Evolutionary conservation across 805 yeast species (phyloP).

Genomic region (Vanderwaltozyma tropicalis): DNA sequence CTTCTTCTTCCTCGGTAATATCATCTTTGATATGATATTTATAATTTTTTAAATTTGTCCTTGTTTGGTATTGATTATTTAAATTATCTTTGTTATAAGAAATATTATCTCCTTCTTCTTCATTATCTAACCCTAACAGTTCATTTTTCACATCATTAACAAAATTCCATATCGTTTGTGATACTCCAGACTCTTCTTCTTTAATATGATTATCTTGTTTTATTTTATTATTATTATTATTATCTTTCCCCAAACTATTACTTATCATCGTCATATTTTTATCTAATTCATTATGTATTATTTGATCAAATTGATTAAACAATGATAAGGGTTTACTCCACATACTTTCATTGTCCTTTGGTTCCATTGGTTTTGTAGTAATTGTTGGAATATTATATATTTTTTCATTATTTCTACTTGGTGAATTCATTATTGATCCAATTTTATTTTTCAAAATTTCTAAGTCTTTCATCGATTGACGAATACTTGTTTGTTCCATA

Average conservation of each 20-base stretch:
- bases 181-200: no score
- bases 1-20: not conserved
- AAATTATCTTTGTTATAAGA: not conserved
- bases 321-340: conserved; percentile 48
- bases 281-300: conserved; percentile 57
- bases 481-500: conserved; percentile 40
- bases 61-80: not conserved
- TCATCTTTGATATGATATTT: no score
- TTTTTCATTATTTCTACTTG: not conserved
- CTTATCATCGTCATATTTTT: conserved; percentile 28
- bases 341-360: conserved; percentile 17
- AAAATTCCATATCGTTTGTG: conserved; percentile 37
- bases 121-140: conserved; percentile 30
- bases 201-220: not conserved
- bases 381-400: no score
- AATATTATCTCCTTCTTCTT: conserved; percentile 2
- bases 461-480: conserved; percentile 30
- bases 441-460: conserved; percentile 28
- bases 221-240: not conserved
- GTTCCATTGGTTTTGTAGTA: not conserved
- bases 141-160: conserved; percentile 40
- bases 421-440: conserved; percentile 11
- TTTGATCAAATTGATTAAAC: conserved; percentile 57
- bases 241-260: not conserved
- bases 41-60: not conserved